Conservation (phyloP, 805 yeast species). For the Myxozyma neotropica region DNA sequence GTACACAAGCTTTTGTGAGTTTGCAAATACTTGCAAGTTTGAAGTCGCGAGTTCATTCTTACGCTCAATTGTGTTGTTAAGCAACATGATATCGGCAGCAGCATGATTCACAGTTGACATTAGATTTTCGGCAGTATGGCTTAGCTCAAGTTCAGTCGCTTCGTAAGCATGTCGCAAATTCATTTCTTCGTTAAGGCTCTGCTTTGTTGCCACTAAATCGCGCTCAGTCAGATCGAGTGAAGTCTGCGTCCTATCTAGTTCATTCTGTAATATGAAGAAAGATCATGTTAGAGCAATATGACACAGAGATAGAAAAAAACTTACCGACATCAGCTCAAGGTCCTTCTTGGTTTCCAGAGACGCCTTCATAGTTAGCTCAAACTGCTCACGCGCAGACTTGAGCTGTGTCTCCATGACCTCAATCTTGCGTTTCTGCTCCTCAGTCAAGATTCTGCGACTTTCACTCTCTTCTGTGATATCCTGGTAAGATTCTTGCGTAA, state of each 20-base stretch:
- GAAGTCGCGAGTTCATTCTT: constrained; percentile 20
- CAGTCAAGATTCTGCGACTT: constrained; percentile 53
- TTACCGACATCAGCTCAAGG: constrained; percentile 26
- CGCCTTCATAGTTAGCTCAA: constrained; percentile 44
- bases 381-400: constrained; percentile 46
- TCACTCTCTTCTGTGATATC: constrained; percentile 52
- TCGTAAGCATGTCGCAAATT: constrained; percentile 38
- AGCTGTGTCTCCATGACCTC: constrained; percentile 54
- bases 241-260: constrained; percentile 30
- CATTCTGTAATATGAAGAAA: neutral
- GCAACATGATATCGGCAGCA: constrained; percentile 27
- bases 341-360: constrained; percentile 36
- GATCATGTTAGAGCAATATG: neutral
- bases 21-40: constrained; percentile 18
- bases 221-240: constrained; percentile 26
- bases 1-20: constrained; percentile 45
- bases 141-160: constrained; percentile 39
- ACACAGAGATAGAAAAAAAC: neutral
- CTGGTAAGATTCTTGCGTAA: constrained; percentile 54
- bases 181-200: constrained; percentile 34
- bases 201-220: constrained; percentile 24
- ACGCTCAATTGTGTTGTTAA: constrained; percentile 33
- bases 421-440: constrained; percentile 54
- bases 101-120: constrained; percentile 35
- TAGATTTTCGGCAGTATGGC: constrained; percentile 36